Evolutionary conservation across 2,329 filamentous ascomycete genomes (phyloP).

Genomic region (Claviceps cyperi): DNA sequence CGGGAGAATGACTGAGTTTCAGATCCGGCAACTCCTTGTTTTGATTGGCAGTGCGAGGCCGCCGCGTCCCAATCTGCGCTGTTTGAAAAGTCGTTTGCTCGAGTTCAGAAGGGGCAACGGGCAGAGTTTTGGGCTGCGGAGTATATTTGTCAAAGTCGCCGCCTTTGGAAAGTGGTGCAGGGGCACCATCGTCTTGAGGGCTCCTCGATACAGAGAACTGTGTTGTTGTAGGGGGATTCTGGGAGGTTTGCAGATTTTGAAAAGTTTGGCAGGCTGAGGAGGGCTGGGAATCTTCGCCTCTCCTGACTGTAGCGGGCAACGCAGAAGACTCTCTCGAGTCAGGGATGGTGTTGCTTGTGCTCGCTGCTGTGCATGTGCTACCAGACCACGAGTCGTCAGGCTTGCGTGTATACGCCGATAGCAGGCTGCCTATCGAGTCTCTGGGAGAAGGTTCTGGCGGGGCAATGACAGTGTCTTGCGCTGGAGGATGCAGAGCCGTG

Average conservation of each 20-base stretch:
- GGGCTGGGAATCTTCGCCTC: neutral
- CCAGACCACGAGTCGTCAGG: constrained; percentile 21
- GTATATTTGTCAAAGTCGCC: constrained; percentile 8
- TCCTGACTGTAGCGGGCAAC: neutral
- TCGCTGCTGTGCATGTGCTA: constrained; percentile 5
- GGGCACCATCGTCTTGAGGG: neutral
- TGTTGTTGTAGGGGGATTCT: too few species aligned
- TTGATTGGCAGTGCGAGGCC: constrained; percentile 34
- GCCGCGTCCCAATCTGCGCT: constrained; percentile 32
- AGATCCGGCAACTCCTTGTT: constrained; percentile 32
- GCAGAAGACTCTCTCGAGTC: neutral
- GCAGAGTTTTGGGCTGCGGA: constrained; percentile 6
- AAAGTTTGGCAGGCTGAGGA: too few species aligned
- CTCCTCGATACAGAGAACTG: neutral
- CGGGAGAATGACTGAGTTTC: constrained; percentile 33
- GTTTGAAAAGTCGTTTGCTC: constrained; percentile 15
- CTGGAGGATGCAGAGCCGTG: neutral
- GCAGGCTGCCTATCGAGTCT: constrained; percentile 37
- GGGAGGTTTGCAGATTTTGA: too few species aligned
- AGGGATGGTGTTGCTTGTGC: neutral
- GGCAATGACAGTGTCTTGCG: constrained; percentile 5
- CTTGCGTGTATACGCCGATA: constrained; percentile 39
- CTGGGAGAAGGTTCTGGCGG: constrained; percentile 24
- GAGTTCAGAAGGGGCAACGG: constrained; percentile 5
- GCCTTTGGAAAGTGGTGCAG: constrained; percentile 15